phyloP scores from a whole-genome alignment of 1,139 yeast species.

The Suhomyces coccinellae region DNA sequence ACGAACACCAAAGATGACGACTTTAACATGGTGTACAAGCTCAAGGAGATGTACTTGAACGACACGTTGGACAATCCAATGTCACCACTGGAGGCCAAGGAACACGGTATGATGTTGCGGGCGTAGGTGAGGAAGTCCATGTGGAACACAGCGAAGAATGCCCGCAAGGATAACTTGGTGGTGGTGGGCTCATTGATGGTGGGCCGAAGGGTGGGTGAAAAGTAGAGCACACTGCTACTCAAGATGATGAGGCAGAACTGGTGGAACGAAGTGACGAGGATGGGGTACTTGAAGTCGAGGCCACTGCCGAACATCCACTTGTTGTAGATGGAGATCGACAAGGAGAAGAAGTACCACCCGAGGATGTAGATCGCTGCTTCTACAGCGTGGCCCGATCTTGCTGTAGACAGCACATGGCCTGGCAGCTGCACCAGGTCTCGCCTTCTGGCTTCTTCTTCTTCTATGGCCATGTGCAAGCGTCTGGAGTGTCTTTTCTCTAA shows the following conservation, averaged over 20 bases:
- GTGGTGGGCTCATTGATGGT: slow-evolving; percentile 17
- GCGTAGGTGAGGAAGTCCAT: slow-evolving; percentile 35
- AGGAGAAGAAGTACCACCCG: slow-evolving; percentile 62
- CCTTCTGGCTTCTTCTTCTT: too few relatives aligned
- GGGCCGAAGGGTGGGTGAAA: slow-evolving; percentile 53
- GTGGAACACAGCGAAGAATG: slow-evolving; percentile 20
- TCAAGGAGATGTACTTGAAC: slow-evolving; percentile 72
- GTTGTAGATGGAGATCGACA: slow-evolving; percentile 83
- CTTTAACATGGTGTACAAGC: slow-evolving; percentile 91
- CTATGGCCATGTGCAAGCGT: too few relatives aligned
- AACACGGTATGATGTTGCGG: slow-evolving; percentile 74
- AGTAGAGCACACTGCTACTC: slow-evolving; percentile 43
- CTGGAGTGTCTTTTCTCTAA: too few relatives aligned
- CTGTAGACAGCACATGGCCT: background rate
- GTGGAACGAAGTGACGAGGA: slow-evolving; percentile 80
- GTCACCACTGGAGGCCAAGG: slow-evolving; percentile 87
- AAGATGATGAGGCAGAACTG: slow-evolving; percentile 66
- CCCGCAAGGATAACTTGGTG: slow-evolving; percentile 3
- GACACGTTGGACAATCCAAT: slow-evolving; percentile 91
- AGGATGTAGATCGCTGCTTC: slow-evolving; percentile 30
- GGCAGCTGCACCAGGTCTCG: too few relatives aligned
- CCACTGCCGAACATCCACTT: slow-evolving; percentile 94
- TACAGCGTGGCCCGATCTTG: slow-evolving; percentile 2
- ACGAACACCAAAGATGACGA: slow-evolving; percentile 87
- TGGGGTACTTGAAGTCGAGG: slow-evolving; percentile 77